Evolutionary conservation across 768 basidiomycete genomes (phyloP).

Genomic region (Galerina marginata): DNA sequence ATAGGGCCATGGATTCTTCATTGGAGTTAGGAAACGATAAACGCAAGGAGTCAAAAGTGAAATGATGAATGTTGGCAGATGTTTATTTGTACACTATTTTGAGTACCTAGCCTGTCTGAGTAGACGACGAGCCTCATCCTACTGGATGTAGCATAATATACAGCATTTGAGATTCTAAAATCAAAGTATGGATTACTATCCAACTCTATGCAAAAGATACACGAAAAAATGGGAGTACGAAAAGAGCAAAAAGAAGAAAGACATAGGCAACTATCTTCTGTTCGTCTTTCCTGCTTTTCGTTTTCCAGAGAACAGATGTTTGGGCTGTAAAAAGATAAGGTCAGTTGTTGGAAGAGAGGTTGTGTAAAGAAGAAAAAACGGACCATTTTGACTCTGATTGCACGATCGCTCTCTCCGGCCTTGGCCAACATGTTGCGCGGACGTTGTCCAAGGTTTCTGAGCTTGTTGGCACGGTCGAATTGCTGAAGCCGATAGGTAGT

Average conservation of each 20-base stretch:
- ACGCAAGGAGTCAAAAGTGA: too few species aligned
- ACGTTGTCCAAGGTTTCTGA: conserved; percentile 88
- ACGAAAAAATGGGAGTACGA: conserved; percentile 10
- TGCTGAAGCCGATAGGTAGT: conserved; percentile 51
- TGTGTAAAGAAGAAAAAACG: conserved; percentile 24
- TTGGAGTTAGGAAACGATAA: too few species aligned
- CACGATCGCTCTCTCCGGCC: conserved; percentile 89
- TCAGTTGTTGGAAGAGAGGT: conserved; percentile 5
- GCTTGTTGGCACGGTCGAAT: conserved; percentile 76
- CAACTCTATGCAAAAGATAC: conserved; percentile 15
- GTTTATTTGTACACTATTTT: too few species aligned
- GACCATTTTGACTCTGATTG: conserved; percentile 85
- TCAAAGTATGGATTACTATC: conserved; percentile 20
- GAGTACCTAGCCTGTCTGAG: too few species aligned
- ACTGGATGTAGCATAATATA: not conserved
- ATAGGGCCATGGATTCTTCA: too few species aligned
- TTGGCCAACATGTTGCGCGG: conserved; percentile 87
- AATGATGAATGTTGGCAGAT: too few species aligned
- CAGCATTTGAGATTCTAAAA: conserved; percentile 1
- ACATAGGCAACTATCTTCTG: conserved; percentile 55
- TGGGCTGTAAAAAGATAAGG: conserved; percentile 58
- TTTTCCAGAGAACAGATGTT: conserved; percentile 86
- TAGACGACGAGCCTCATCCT: too few species aligned
- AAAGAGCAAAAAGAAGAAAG: conserved; percentile 3
- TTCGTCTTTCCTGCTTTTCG: conserved; percentile 84